phyloP scores from a whole-genome alignment of 106 monocot species.

The Dioscorea zingiberensis region DNA sequence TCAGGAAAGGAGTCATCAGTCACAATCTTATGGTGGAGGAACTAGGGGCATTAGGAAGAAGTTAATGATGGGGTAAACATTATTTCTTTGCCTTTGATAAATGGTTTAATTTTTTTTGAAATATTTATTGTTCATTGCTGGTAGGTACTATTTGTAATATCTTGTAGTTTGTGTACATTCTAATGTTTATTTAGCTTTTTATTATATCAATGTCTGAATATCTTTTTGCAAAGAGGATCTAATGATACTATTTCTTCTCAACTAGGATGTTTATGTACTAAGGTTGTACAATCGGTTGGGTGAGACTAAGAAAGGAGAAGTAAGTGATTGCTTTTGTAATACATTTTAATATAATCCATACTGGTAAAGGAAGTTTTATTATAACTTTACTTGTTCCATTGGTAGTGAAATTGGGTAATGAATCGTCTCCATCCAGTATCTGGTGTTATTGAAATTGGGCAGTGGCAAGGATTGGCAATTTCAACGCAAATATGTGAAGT shows the following conservation, averaged over 20 bases:
- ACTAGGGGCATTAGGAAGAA: slow-evolving; percentile 56
- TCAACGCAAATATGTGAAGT: no score
- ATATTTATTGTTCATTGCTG: no score
- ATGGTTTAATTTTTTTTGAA: no score
- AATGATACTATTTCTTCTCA: not conserved
- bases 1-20: slow-evolving; percentile 75
- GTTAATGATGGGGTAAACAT: slow-evolving; percentile 48
- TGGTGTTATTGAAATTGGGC: no score
- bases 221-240: not conserved
- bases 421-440: no score
- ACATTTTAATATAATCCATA: not conserved
- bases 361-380: not conserved
- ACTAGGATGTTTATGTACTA: slow-evolving; percentile 73
- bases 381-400: not conserved
- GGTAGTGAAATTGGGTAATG: no score
- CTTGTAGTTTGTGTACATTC: no score
- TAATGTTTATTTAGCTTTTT: no score
- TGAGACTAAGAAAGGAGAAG: slow-evolving; percentile 88
- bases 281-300: slow-evolving; percentile 74
- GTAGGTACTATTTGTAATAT: no score
- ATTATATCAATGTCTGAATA: no score
- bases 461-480: no score
- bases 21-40: slow-evolving; percentile 82
- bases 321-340: slow-evolving; percentile 24
- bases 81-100: no score